Evolutionary conservation across 257 asterid genomes (phyloP).

Genomic region (Scutellaria galericulata): DNA sequence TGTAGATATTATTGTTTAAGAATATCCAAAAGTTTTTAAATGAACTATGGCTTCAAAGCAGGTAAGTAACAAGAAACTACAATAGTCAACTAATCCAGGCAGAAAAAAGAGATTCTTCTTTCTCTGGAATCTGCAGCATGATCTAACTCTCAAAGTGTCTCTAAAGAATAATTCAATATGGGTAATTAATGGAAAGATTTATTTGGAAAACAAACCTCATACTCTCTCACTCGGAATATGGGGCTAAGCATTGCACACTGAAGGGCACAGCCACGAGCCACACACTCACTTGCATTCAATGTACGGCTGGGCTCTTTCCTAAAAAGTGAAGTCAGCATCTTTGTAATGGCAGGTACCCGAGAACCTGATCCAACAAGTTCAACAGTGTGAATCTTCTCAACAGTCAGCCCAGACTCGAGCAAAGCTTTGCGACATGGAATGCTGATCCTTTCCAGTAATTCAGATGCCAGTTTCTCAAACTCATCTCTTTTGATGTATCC

Average conservation of each 20-base stretch:
- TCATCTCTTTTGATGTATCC: conserved; percentile 91
- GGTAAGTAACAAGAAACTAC: conserved; percentile 8
- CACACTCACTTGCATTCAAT: conserved; percentile 95
- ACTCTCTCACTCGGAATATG: conserved; percentile 76
- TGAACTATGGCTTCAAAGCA: background rate
- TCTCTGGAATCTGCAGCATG: conserved; percentile 7
- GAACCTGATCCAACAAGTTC: conserved; percentile 99
- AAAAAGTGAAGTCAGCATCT: conserved; percentile 65
- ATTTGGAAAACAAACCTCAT: conserved; percentile 68
- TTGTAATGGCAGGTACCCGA: conserved; percentile 81
- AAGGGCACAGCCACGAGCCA: conserved; percentile 94
- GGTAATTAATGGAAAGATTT: conserved; percentile 1
- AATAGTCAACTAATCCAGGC: conserved; percentile 4
- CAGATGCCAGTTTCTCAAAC: conserved; percentile 76
- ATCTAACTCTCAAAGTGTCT: background rate
- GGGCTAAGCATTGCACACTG: conserved; percentile 99
- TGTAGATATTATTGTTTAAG: background rate
- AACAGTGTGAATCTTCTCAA: conserved; percentile 75
- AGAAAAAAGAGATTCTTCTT: background rate
- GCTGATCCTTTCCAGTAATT: conserved; percentile 68
- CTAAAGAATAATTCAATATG: conserved; percentile 4
- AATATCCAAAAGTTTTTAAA: background rate
- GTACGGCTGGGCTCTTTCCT: conserved; percentile 79
- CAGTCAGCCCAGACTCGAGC: conserved; percentile 64
- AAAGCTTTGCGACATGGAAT: conserved; percentile 80